A percentile compares a stretch with the other conserved stretches of the same genome.
phyloP scores from a whole-genome alignment of 805 yeast genomes.

The Pichia scutulata region DNA sequence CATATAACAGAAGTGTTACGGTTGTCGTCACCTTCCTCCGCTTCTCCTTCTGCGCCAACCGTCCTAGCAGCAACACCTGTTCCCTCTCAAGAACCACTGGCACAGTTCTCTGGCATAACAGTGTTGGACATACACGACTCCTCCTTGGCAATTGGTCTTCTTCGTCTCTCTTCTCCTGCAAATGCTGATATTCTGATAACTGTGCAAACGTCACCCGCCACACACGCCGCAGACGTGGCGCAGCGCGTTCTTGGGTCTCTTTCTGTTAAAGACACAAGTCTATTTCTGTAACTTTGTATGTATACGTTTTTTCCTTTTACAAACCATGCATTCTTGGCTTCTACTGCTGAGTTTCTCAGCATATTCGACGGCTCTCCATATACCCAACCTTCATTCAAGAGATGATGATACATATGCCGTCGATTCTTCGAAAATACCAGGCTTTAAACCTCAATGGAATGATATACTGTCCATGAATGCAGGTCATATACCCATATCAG shows the following conservation, averaged over 20 bases:
- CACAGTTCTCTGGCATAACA: slow-evolving; percentile 23
- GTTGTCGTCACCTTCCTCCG: too few relatives aligned
- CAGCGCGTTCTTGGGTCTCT: background rate
- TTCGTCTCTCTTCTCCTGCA: slow-evolving; percentile 2
- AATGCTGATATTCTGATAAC: slow-evolving; percentile 2
- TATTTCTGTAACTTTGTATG: background rate
- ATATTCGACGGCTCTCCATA: background rate
- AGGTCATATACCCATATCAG: slow-evolving; percentile 9
- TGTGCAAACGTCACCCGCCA: background rate
- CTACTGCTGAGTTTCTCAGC: background rate
- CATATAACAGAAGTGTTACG: slow-evolving; percentile 52
- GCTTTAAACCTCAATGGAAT: slow-evolving; percentile 2
- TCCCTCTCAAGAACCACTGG: background rate
- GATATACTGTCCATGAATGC: slow-evolving; percentile 9
- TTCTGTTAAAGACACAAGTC: background rate
- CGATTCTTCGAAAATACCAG: slow-evolving; percentile 2
- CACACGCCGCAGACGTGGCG: background rate
- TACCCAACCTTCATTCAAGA: background rate
- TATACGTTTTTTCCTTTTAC: too few relatives aligned
- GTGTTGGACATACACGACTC: too few relatives aligned
- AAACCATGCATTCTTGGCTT: background rate
- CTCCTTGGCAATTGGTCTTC: background rate
- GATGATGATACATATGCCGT: background rate
- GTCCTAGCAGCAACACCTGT: too few relatives aligned
- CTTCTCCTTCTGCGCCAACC: slow-evolving; percentile 27